Conservation (phyloP, 768 basidiomycete species). For the Brasilioporus rufonigricans region DNA sequence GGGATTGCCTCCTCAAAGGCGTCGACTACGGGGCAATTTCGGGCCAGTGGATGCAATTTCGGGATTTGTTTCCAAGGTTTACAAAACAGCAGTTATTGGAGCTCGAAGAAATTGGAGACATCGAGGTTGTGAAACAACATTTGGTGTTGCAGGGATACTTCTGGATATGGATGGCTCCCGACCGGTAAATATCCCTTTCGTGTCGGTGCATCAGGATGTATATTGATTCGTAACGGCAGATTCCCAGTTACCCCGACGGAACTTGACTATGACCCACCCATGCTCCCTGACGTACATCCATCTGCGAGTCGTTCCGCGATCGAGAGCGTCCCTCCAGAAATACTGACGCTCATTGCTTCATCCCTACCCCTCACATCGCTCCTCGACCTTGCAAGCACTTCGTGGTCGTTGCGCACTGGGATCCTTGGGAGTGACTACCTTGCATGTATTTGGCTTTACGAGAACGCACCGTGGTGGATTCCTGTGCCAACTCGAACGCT, state of each 20-base stretch:
- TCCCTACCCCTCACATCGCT: not conserved
- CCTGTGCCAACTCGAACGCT: not conserved
- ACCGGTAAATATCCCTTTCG: not conserved
- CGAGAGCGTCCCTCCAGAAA: not conserved
- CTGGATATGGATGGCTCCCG: not conserved
- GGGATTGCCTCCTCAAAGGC: not conserved
- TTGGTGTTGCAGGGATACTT: not conserved
- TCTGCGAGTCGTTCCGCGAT: not conserved
- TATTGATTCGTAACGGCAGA: not conserved
- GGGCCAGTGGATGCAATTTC: not conserved
- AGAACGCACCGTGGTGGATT: not conserved
- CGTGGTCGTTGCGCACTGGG: not conserved
- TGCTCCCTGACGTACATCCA: not conserved
- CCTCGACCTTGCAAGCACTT: not conserved
- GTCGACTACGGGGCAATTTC: not conserved
- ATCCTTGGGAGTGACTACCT: not conserved
- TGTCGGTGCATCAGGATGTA: not conserved
- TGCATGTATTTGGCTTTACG: not conserved
- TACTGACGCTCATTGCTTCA: not conserved
- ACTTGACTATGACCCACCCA: not conserved
- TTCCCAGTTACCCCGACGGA: not conserved
- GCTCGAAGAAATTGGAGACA: not conserved
- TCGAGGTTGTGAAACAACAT: not conserved
- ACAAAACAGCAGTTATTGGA: not conserved
- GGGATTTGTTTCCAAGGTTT: not conserved